Evolutionary conservation across 1,139 yeast genomes (phyloP).

Genomic region (Spathaspora sp.): DNA sequence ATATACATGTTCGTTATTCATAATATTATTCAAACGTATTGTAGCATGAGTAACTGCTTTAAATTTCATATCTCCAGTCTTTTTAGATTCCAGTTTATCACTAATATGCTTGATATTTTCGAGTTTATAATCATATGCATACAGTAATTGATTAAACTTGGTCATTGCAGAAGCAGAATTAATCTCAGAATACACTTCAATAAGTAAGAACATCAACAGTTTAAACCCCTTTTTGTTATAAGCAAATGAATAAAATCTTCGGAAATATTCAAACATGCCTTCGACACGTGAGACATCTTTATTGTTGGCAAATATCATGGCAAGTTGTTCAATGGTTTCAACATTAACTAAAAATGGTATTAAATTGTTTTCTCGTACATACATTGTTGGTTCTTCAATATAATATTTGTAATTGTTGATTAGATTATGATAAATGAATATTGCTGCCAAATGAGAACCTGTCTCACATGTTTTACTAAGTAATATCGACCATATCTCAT

Average conservation of each 20-base stretch:
- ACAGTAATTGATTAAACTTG: constrained; percentile 23
- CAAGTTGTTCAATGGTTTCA: constrained; percentile 23
- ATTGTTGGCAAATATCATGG: constrained; percentile 29
- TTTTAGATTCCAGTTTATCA: background rate
- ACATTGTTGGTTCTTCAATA: constrained; percentile 15
- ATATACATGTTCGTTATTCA: background rate
- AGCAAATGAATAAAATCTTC: constrained; percentile 37
- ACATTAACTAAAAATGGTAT: constrained; percentile 37
- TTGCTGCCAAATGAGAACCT: constrained; percentile 33
- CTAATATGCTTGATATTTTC: background rate
- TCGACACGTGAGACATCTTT: constrained; percentile 26
- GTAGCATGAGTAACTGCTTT: background rate
- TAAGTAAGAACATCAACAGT: background rate
- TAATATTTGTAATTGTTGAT: constrained; percentile 27
- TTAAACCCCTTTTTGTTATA: constrained; percentile 18
- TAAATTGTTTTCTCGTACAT: constrained; percentile 20
- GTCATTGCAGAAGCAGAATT: constrained; percentile 22
- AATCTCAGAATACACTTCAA: background rate
- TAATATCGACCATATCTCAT: constrained; percentile 37
- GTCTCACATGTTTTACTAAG: constrained; percentile 25
- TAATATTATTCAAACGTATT: background rate
- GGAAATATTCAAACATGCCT: constrained; percentile 36
- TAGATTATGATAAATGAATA: constrained; percentile 36
- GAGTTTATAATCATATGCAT: background rate
- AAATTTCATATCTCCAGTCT: background rate